phyloP scores from a whole-genome alignment of 805 yeast genomes.

The Isabelozyma rhagii region DNA sequence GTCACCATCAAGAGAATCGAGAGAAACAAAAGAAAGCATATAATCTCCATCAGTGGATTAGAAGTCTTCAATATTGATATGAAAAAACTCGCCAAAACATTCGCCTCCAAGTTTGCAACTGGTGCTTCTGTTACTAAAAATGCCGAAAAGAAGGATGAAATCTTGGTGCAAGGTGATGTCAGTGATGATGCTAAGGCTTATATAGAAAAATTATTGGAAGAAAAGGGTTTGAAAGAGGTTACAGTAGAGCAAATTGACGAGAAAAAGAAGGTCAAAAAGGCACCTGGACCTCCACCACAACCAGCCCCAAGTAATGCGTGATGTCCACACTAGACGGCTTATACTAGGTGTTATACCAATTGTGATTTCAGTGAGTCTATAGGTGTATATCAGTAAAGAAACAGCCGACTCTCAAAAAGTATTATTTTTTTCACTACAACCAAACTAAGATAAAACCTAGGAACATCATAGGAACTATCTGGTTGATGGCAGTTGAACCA shows the following conservation, averaged over 20 bases:
- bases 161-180: slow-evolving; percentile 91
- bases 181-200: slow-evolving; percentile 85
- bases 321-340: background rate
- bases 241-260: slow-evolving; percentile 84
- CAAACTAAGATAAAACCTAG: no score
- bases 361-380: no score
- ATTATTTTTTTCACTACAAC: no score
- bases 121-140: slow-evolving; percentile 91
- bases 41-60: slow-evolving; percentile 80
- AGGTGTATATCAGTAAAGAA: no score
- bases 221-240: slow-evolving; percentile 77
- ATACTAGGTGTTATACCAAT: background rate
- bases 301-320: slow-evolving; percentile 1
- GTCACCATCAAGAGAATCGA: slow-evolving; percentile 83
- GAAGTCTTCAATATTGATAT: slow-evolving; percentile 86
- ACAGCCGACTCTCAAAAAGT: no score
- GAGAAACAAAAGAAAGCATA: slow-evolving; percentile 84
- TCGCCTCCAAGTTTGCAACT: slow-evolving; percentile 92
- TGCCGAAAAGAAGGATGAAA: slow-evolving; percentile 88
- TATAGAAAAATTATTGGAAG: slow-evolving; percentile 65
- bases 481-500: no score
- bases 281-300: slow-evolving; percentile 9
- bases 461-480: no score
- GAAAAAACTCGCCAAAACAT: slow-evolving; percentile 87
- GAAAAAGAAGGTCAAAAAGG: slow-evolving; percentile 67